Evolutionary conservation across 177 flowering plant species (phyloP), one percentile per base, ranked within the genome.

Genomic region (Tripterygium wilfordii): DNA sequence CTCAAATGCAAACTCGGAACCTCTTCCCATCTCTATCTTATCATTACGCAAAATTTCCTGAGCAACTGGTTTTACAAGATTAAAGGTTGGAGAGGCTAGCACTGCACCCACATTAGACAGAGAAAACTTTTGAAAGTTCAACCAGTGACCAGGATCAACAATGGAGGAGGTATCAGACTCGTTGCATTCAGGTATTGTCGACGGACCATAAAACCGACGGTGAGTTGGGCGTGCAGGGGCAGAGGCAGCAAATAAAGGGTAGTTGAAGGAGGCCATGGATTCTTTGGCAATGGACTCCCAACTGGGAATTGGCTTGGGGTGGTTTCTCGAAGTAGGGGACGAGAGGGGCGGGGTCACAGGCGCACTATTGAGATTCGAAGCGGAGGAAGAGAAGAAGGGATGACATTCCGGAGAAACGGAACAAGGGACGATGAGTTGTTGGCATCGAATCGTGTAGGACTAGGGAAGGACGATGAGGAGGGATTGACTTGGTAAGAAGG

Each of bases 341-440:
- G 96, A 83, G 8, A 83, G 55, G 12, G 96, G 95, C 3, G 94
- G 98, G 6, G 96, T 87, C 1, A 87, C 89, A 12, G 98, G 98
- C 14, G 89, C 90, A 59, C 95, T 85, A 61, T 90, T 28, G 98
- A 90, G 49, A 90, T 90, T 4, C 96, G 77, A n/a, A 87, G 78
- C 42, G 81, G 81, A 9, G 79, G 81, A 6, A 80, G 87, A 24
- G 72, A 70, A 7, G 76, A 50, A 23, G 76, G 69, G 36, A 72
- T 47, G 12, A 63, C 61, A 41, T 60, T 74, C 16, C 66, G 57
- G 13, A 68, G 67, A 48, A 72, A 70, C 0, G 77, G 73, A 29
- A 72, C 47, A 27, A 66, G 65, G 45, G 43, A 33, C 1, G 67
- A 26, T 4, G 69, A 24, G 15, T 53, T 2, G 49, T 58, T 68